phyloP scores from a whole-genome alignment of 495 filamentous ascomycete genomes.

The Corynascus novoguineensis region DNA sequence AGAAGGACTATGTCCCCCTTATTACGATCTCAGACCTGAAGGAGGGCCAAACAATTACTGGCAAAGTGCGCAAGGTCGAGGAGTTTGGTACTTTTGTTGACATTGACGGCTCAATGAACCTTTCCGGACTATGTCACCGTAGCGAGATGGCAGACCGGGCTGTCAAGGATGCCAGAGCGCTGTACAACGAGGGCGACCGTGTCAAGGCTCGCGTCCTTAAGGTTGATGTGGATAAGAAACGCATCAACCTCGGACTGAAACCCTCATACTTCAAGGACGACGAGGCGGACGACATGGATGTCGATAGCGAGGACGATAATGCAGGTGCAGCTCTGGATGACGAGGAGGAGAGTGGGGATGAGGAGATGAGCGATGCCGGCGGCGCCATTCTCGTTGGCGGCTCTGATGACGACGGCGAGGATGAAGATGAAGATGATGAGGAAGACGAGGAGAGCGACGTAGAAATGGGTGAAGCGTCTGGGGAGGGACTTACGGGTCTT shows the following conservation, averaged over 20 bases:
- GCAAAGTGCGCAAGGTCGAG: constrained; percentile 86
- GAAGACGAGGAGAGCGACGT: constrained; percentile 37
- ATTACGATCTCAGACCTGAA: constrained; percentile 65
- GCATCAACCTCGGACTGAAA: constrained; percentile 85
- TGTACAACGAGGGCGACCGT: constrained; percentile 81
- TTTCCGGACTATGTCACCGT: constrained; percentile 88
- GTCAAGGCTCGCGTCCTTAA: constrained; percentile 87
- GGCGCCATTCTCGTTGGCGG: constrained; percentile 49
- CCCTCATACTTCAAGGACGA: constrained; percentile 77
- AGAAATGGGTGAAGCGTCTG: constrained; percentile 42
- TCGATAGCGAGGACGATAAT: constrained; percentile 48
- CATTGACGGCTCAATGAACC: constrained; percentile 73
- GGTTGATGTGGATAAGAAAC: constrained; percentile 63
- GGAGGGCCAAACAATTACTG: constrained; percentile 73
- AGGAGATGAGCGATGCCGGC: constrained; percentile 48
- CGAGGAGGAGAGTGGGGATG: constrained; percentile 43
- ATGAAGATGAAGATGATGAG: constrained; percentile 51
- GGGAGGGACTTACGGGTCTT: constrained; percentile 51
- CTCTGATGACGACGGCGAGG: constrained; percentile 38
- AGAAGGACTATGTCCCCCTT: constrained; percentile 68
- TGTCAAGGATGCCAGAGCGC: constrained; percentile 69
- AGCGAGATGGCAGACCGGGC: constrained; percentile 80
- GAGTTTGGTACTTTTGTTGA: constrained; percentile 93
- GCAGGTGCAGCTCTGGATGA: constrained; percentile 40
- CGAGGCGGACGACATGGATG: constrained; percentile 49